Evolutionary conservation across 2,329 filamentous ascomycete species (phyloP), one percentile per base, ranked within the genome.

Genomic region (Mycosphaerella sp.): DNA sequence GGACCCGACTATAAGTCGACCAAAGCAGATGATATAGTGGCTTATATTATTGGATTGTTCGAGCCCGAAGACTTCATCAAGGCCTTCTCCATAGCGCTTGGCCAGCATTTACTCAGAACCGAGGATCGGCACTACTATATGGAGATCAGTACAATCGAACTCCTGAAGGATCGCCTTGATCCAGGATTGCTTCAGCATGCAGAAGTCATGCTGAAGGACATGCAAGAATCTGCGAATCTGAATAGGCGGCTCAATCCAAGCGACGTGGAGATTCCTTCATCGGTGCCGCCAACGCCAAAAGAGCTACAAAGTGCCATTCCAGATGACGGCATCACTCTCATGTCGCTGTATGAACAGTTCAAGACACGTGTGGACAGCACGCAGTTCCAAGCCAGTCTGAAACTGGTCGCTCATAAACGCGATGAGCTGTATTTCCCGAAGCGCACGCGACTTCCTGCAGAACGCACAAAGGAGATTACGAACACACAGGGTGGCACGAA

Each of bases 121-220:
- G 84, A 85, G 54, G 75, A 79, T 14, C 64, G 68, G 1, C 76
- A 80, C 18, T 94, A 89, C 60, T 79, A 86, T 53, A 89, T 89
- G 67, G 93, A 87, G 69, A 80, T 87, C 48, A 85, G 86, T 49
- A 86, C 96, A 4, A 77, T 97, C 5, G 84, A 91, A 51, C 78
- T 97, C 8, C 78, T 98, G 53, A 96, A 96, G 72, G 79, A 87
- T 55, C 83, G 90, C 7, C 90, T 96, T 50, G 91, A 91, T 18
- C 89, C 96, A 59, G 78, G 80, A 25, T 83, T 88, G 13, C 74
- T 98, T 41, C 93, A 97, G 66, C 87, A 87, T 43, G 96, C 90
- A 68, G 91, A 98, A 66, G 93, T 98, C 62, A 98, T 98, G 93
- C 80, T 98, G 51, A 87, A 86, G 57, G 93, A 98, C 66, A 86